Conservation (phyloP, 2,329 filamentous ascomycete species). For the Alternaria consortialis region DNA sequence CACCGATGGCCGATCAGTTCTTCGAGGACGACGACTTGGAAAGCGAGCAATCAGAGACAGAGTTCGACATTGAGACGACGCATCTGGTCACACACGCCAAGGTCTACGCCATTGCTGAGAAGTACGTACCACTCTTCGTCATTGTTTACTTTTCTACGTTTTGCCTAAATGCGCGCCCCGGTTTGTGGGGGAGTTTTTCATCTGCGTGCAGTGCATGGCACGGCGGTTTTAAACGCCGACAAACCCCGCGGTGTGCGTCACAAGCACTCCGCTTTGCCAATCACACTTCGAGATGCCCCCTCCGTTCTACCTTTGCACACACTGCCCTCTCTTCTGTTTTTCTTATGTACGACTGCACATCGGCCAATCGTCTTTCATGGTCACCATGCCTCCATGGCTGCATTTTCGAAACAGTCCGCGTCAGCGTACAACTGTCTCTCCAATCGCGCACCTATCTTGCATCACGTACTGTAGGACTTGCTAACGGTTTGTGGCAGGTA, state of each 20-base stretch:
- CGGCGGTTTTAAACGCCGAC: conserved; percentile 35
- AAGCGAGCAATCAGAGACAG: conserved; percentile 38
- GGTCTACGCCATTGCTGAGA: conserved; percentile 61
- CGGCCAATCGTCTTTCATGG: conserved; percentile 28
- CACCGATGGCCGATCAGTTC: conserved; percentile 46
- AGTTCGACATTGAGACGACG: conserved; percentile 50
- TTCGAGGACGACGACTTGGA: conserved; percentile 46
- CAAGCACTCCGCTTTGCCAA: conserved; percentile 33
- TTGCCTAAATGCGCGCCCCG: conserved; percentile 25
- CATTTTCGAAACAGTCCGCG: conserved; percentile 28
- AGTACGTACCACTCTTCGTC: conserved; percentile 47
- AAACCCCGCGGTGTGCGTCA: conserved; percentile 45
- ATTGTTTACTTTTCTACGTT: conserved; percentile 19
- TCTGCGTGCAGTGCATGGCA: conserved; percentile 28
- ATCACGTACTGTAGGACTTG: conserved; percentile 13
- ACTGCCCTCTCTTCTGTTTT: conserved; percentile 13
- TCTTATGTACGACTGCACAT: conserved; percentile 15
- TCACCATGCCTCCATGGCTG: conserved; percentile 14
- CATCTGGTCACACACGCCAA: conserved; percentile 58
- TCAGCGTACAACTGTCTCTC: conserved; percentile 25
- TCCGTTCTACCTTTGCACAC: conserved; percentile 18
- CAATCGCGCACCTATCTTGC: conserved; percentile 12
- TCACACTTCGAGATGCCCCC: conserved; percentile 24
- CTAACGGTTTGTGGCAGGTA: conserved; percentile 51
- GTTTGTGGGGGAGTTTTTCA: conserved; percentile 21